Conservation (phyloP, 495 filamentous ascomycete genomes). For the Darksidea phi region DNA sequence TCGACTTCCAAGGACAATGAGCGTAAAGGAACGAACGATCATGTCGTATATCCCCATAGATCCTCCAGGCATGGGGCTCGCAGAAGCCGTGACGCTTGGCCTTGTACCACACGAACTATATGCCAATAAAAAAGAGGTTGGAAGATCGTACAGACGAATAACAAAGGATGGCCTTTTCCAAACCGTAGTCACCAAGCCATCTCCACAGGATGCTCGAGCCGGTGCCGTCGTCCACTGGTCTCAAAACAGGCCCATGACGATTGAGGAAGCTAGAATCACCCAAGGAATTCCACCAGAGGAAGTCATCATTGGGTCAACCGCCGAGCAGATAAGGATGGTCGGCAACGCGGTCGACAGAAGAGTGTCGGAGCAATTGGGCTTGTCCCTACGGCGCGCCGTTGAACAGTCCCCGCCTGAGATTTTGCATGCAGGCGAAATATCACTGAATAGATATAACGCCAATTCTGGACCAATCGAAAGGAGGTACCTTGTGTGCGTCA, state of each 20-base stretch:
- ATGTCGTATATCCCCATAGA: conserved; percentile 45
- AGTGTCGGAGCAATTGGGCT: conserved; percentile 60
- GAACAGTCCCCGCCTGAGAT: background rate
- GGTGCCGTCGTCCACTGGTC: conserved; percentile 60
- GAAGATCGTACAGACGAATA: conserved; percentile 53
- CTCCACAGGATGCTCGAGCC: conserved; percentile 49
- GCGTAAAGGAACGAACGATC: conserved; percentile 19
- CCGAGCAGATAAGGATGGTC: conserved; percentile 59
- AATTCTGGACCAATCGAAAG: no score
- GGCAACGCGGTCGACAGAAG: conserved; percentile 71
- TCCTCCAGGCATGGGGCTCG: conserved; percentile 34
- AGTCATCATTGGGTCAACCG: conserved; percentile 56
- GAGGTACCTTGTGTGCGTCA: no score
- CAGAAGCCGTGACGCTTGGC: conserved; percentile 41
- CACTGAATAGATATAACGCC: no score
- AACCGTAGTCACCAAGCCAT: conserved; percentile 55
- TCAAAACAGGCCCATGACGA: conserved; percentile 54
- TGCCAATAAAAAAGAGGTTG: conserved; percentile 20
- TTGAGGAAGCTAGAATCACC: conserved; percentile 63
- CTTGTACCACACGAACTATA: conserved; percentile 2
- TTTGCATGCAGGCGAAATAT: background rate
- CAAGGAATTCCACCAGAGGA: conserved; percentile 69
- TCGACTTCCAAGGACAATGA: conserved; percentile 36
- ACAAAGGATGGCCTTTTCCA: conserved; percentile 51
- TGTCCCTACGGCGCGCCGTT: conserved; percentile 57